Base-by-base conservation (phyloP, 2,329 filamentous ascomycete species). In the Ophiostoma sp. region DNA sequence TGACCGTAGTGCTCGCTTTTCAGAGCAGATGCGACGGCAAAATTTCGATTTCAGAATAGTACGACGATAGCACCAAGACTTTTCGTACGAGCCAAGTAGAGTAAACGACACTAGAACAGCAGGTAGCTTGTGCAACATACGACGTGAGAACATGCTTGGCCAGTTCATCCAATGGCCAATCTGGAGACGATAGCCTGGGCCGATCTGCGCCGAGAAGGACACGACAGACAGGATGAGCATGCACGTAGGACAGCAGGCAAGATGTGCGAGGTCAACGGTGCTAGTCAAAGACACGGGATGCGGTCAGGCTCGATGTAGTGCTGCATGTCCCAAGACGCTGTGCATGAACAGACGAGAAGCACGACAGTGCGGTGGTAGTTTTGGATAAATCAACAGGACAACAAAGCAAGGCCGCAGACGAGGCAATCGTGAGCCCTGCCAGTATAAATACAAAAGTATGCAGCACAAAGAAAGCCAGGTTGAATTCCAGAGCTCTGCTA, bases 161-260 rank as follows among this genome's bases (percentile, higher is more conserved):
- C 49, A 55, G 49, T 55, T 55, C 49, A 55, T 55, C 49, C 49
- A 55, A 55, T 55, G 16, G 49, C 49, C 4, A 16, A 16, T 16
- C 47, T 5, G 16, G 18, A 55, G 49, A 55, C n/a, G 49, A 27
- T 18, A 55, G 49, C n/a, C 18, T 55, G 49, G 49, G 27, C 49
- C 49, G n/a, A 55, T 55, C 49, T 55, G 49, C 18, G 49, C 2
- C 49, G 49, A 55, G 49, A 55, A 27, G 49, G 49, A 55, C 49
- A 55, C 4, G 49, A 55, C 47, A n/a, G 16, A 36, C 27, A 14
- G 12, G 16, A 5, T 52, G n/a, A 52, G 47, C 45, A 16, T 12
- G n/a, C 9, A 2, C 2, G 14, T 16, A 47, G 2, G 3, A 27
- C 27, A 27, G 27, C 27, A 27, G 27, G 27, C 2, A 27, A 27